Evolutionary conservation across 2,329 filamentous ascomycete genomes (phyloP).

Genomic region (Aspergillus sp.): DNA sequence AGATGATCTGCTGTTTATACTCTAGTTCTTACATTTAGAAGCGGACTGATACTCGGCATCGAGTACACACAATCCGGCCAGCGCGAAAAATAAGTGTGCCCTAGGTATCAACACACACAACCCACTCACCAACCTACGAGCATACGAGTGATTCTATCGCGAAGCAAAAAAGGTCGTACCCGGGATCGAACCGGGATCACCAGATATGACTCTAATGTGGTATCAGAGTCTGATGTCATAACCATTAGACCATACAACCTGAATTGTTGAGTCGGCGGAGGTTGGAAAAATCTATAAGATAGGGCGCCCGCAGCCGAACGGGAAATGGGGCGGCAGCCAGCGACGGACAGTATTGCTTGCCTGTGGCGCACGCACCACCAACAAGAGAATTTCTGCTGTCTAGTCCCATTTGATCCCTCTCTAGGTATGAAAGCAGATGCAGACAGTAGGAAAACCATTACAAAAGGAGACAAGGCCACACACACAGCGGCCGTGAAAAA

Average conservation of each 20-base stretch:
- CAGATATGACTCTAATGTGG: constrained; percentile 11
- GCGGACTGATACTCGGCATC: too few relatives aligned
- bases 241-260: constrained; percentile 21
- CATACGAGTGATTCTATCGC: neutral
- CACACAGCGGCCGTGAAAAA: neutral
- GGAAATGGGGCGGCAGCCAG: neutral
- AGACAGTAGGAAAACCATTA: too few relatives aligned
- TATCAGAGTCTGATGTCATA: constrained; percentile 22
- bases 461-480: neutral
- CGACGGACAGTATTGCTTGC: too few relatives aligned
- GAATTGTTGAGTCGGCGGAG: neutral
- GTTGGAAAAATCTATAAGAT: neutral
- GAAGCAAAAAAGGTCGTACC: constrained; percentile 13
- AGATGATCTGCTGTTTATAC: too few relatives aligned
- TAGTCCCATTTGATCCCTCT: too few relatives aligned
- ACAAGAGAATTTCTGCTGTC: too few relatives aligned
- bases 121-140: neutral
- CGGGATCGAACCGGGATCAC: constrained; percentile 21
- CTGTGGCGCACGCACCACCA: too few relatives aligned
- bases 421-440: too few relatives aligned
- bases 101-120: neutral
- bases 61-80: too few relatives aligned
- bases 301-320: neutral
- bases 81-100: neutral
- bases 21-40: too few relatives aligned